Evolutionary conservation across 2,329 filamentous ascomycete genomes (phyloP), one percentile per base, ranked within the genome.

Genomic region (Rutstroemia sp.): DNA sequence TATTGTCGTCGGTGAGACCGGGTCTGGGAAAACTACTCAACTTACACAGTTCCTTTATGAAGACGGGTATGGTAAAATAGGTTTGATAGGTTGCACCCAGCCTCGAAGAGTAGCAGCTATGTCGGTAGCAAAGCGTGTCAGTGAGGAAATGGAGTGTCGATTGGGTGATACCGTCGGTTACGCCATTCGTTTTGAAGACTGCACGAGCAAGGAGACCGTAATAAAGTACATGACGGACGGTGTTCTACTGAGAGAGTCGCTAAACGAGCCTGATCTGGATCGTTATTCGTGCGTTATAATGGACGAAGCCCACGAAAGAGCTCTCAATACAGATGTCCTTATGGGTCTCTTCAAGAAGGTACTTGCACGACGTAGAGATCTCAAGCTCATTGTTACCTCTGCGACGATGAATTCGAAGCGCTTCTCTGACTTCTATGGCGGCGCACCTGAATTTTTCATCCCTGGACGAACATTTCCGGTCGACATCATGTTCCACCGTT

Each of bases 201-300:
- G 92, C 71, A 99, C 94, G 1, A 96, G 90, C 75, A 90, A 91
- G 64, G 88, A 97, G 57, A 99, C 94, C 0, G 79, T 86, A 58
- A 97, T 99, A 75, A 99, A 99, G 73, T 99, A 99, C 72, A 96
- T 99, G 92, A 99, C 94, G 0, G 95, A 99, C 67, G 94, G 94
- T 75, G 89, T 99, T 21, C 76, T 99, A 46, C 80, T 99, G 34
- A 83, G 94, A 74, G 95, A 99, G 68, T 96, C 91, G 5, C 78
- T 99, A 10, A 92, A 91, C 58, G 92, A 97, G 71, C 83, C 87
- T 6, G 92, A 99, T 70, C 78, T 99, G 47, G 94, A 97, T 71
- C 89, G 89, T 62, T 99, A 99, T 70, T 96, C 92, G 14, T 96
- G 92, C 70, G 91, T 99, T 66, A 99, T 99, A 72, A 99, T 99